Evolutionary conservation across 768 basidiomycete species (phyloP), one percentile per base, ranked within the genome.

Genomic region (Collybia sp.): DNA sequence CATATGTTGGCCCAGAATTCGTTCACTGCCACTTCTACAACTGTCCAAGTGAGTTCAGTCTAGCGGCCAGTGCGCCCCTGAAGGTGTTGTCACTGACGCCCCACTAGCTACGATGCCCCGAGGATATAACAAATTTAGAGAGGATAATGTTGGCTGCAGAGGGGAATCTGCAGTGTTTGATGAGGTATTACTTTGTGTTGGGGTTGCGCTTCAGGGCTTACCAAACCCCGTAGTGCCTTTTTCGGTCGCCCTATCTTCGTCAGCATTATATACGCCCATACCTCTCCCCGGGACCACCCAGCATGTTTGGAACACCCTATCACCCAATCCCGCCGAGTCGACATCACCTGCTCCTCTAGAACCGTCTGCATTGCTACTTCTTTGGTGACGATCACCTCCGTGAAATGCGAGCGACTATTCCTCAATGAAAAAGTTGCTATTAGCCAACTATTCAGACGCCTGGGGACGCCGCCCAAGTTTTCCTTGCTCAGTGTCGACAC

Each of bases 351-450:
- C 53, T 66, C 60, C 2, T 67, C 67, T 12, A 74, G 70, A 43
- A 64, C 72, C 13, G 71, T 80, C 40, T 85, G 82, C 59, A 62
- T 76, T 20, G 82, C 83, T 1, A 84, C 81, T 0, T 83, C 82
- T 39, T 73, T 69, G 1, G 82, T 86, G 34, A 75, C 70, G 41
- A 73, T 85, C 50, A 75, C 76, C 1, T 75, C 75, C 1, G 68
- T 78, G 0, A 61, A 68, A 32, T 71, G 73, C 53, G 83, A 80
- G 16, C 70, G 68, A 42, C 71, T 83, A 32, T 78, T 85, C 62
- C 69, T 85, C 16, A 77, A 47, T 8, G 46, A 47, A 25, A 47
- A 47, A 42, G 40, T 41, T 15, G 46, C 46, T n/a, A 47, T 47
- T 13, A 83, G 83, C 1, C 83, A 85, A 59, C 76, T 81, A 44